These are phyloP conservation scores for Mucor indicus DNA, from an alignment of 371 early-diverging fungal genomes.

Conservation along the genomic window DNA sequence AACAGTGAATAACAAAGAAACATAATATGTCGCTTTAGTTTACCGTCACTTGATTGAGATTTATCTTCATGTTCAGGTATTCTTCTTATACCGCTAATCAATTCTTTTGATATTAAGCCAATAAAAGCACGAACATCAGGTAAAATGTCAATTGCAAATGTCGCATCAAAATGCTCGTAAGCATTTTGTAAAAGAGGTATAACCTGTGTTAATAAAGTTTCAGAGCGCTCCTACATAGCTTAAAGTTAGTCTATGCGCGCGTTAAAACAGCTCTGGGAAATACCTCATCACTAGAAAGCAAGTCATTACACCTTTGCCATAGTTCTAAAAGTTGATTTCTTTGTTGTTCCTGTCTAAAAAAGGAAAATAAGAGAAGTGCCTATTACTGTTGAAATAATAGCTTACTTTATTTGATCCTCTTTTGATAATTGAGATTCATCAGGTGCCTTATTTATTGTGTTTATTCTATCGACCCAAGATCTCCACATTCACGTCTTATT, in stretches of 20 bases:
- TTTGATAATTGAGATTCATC: slow-evolving; percentile 15
- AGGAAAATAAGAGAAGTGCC: neutral
- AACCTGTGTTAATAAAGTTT: slow-evolving; percentile 24
- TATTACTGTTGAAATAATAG: neutral
- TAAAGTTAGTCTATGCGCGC: neutral
- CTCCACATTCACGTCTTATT: slow-evolving; percentile 46
- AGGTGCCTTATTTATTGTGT: slow-evolving; percentile 23
- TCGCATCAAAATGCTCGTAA: slow-evolving; percentile 21
- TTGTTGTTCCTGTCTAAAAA: slow-evolving; percentile 26
- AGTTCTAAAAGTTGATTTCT: slow-evolving; percentile 20
- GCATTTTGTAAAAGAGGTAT: slow-evolving; percentile 29
- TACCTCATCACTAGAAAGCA: slow-evolving; percentile 27
- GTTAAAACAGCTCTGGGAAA: neutral
- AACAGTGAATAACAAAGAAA: neutral
- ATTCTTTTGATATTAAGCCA: slow-evolving; percentile 31
- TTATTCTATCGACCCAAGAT: slow-evolving; percentile 51
- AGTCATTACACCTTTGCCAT: slow-evolving; percentile 21
- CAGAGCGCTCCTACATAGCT: slow-evolving; percentile 27
- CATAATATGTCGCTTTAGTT: neutral
- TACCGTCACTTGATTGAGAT: slow-evolving; percentile 45
- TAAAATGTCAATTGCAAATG: slow-evolving; percentile 18
- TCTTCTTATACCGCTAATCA: slow-evolving; percentile 39
- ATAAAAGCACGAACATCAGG: slow-evolving; percentile 40
- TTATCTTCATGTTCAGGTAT: slow-evolving; percentile 37
- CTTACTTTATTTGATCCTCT: slow-evolving; percentile 20